A percentile compares a stretch with the other conserved stretches of the same genome.
phyloP scores from a whole-genome alignment of 2,329 filamentous ascomycete genomes.

The Metarhizium album region DNA sequence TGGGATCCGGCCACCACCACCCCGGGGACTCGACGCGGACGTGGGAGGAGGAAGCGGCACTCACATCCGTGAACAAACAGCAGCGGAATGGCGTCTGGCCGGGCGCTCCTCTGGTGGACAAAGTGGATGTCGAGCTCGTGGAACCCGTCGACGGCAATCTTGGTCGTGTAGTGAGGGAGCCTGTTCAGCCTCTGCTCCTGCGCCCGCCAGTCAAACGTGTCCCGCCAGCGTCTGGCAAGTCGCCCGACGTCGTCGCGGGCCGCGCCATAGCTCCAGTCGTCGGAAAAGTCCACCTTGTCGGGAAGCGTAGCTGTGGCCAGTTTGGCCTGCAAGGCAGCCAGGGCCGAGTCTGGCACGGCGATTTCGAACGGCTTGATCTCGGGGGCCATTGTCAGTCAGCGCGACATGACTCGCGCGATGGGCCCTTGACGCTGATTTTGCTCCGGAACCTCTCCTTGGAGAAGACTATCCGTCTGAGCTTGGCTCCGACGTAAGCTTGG shows the following conservation, averaged over 20 bases:
- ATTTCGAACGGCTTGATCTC: constrained; percentile 25
- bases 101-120: constrained; percentile 43
- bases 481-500: too few relatives aligned
- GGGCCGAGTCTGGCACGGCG: constrained; percentile 19
- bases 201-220: constrained; percentile 51
- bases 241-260: constrained; percentile 22
- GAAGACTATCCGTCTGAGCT: too few relatives aligned
- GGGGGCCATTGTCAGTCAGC: not conserved
- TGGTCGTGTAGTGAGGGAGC: constrained; percentile 45
- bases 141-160: constrained; percentile 45
- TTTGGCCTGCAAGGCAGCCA: constrained; percentile 21
- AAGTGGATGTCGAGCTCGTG: constrained; percentile 52
- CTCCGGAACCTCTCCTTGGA: not conserved
- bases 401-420: not conserved
- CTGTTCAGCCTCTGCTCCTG: constrained; percentile 48
- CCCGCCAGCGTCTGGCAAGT: constrained; percentile 24
- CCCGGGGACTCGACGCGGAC: not conserved
- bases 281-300: constrained; percentile 19
- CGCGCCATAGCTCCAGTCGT: constrained; percentile 22
- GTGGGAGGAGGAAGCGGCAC: not conserved
- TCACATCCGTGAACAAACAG: constrained; percentile 34
- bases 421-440: not conserved
- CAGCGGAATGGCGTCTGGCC: constrained; percentile 46
- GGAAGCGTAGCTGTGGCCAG: constrained; percentile 20
- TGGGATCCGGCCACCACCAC: too few relatives aligned